Percentiles rank a stretch among this genome's conserved stretches.
Evolutionary conservation across 371 early-diverging fungal genomes (phyloP).

Genomic region (Mortierella sp.): DNA sequence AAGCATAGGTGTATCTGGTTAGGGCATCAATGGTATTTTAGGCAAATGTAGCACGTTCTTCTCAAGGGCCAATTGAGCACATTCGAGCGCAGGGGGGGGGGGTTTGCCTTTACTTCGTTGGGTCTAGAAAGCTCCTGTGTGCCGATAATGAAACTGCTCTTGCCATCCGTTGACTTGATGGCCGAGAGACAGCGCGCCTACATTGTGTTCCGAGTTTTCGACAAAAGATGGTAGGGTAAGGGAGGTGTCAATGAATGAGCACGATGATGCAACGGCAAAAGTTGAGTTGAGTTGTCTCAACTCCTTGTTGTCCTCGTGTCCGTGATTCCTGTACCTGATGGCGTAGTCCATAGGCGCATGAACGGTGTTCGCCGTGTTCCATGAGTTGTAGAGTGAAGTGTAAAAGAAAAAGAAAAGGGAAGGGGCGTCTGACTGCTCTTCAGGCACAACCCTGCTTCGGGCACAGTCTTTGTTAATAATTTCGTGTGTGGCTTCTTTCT

Average conservation of each 20-base stretch:
- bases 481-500: neutral
- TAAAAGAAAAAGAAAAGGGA: neutral
- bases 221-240: neutral
- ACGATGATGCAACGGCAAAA: neutral
- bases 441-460: neutral
- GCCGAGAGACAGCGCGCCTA: slow-evolving; percentile 81
- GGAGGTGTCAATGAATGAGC: neutral
- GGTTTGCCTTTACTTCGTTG: slow-evolving; percentile 65
- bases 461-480: neutral
- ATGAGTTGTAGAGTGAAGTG: slow-evolving; percentile 17
- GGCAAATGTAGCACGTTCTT: neutral
- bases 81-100: too few species aligned
- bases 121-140: slow-evolving; percentile 72
- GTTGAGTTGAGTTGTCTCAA: too few species aligned
- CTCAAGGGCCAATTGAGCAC: too few species aligned
- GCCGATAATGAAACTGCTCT: slow-evolving; percentile 84
- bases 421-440: neutral
- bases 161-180: slow-evolving; percentile 73
- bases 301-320: neutral
- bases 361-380: slow-evolving; percentile 57
- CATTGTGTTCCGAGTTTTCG: neutral
- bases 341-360: slow-evolving; percentile 78
- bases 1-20: neutral
- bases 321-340: slow-evolving; percentile 80
- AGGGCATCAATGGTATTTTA: neutral